Evolutionary conservation across 2,329 filamentous ascomycete genomes (phyloP), one percentile per base, ranked within the genome.

Genomic region (Claviceps sp.): DNA sequence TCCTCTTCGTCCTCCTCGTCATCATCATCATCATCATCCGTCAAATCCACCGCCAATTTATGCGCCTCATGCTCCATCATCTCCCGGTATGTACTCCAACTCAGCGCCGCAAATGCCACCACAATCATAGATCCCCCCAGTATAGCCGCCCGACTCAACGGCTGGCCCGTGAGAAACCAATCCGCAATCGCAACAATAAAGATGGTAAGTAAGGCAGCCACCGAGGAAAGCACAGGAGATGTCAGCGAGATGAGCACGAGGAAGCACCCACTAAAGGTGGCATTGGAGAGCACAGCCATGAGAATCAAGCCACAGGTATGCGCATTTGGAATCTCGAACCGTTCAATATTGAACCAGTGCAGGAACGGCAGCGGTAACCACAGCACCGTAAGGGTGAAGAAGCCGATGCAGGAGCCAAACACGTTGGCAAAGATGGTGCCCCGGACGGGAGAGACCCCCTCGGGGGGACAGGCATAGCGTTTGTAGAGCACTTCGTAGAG

Each of bases 401-500:
- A 62, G 2, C 93, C 93, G 56, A 98, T 93, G 63, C 91, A 73
- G 57, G 83, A 87, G 51, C 88, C 93, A 62, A 97, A 93, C 0
- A 86, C 85, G 65, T 95, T 97, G 61, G 93, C 90, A 60, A 98
- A 97, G 55, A 97, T 83, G 75, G 95, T 93, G 60, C 89, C 90
- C n/a, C 90, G 82, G n/a, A 79, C 81, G 0, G 93, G 81, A 44
- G 80, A 84, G 51, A 84, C 86, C 48, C 89, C 90, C 58, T 96
- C 90, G 0, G 93, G 93, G 11, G 93, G 93, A 64, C 93, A 98
- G 14, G 91, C 91, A 54, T 84, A 82, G 54, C 84, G 83, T 74
- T 98, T 98, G 72, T 98, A 98, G 41, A 98, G 69, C 5, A 98
- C 93, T 68, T 98, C 93, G 68, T 98, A 98, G 47, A 98, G 82